These are phyloP conservation scores for Rhizopus stolonifer DNA, from an alignment of 371 early-diverging fungal genomes.

Conservation along the genomic window DNA sequence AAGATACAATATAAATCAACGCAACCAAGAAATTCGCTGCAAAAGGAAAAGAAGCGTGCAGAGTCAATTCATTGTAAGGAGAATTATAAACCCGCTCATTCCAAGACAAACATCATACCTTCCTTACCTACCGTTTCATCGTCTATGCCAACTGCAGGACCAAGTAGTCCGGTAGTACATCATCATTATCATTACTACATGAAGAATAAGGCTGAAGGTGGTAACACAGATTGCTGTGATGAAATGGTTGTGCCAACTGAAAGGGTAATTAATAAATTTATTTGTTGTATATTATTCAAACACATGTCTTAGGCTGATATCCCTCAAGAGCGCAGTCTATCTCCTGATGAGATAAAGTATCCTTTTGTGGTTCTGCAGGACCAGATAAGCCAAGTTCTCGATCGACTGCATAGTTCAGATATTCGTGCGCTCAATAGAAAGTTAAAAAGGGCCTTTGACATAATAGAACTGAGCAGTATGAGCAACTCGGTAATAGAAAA, in stretches of 20 bases:
- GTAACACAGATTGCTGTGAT: not conserved
- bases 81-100: not conserved
- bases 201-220: slow-evolving; percentile 12
- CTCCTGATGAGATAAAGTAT: not conserved
- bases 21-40: not conserved
- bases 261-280: not conserved
- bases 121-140: slow-evolving; percentile 15
- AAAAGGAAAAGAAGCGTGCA: slow-evolving; percentile 16
- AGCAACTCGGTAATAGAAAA: slow-evolving; percentile 71
- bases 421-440: slow-evolving; percentile 57
- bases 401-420: slow-evolving; percentile 49
- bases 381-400: slow-evolving; percentile 27
- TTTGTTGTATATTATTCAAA: too few species aligned
- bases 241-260: not conserved
- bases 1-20: slow-evolving; percentile 4
- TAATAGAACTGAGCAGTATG: slow-evolving; percentile 63
- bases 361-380: slow-evolving; percentile 10
- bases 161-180: slow-evolving; percentile 31
- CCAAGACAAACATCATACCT: slow-evolving; percentile 1
- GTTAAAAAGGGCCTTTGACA: slow-evolving; percentile 60
- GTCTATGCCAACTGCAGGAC: slow-evolving; percentile 20
- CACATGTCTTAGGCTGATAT: too few species aligned
- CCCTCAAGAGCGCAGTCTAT: not conserved
- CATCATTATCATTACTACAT: slow-evolving; percentile 47
- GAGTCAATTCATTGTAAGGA: slow-evolving; percentile 6